Percentiles rank a stretch among this genome's conserved stretches.
Conservation (phyloP, 1,139 yeast species). For the Magnusiomyces ingens region DNA sequence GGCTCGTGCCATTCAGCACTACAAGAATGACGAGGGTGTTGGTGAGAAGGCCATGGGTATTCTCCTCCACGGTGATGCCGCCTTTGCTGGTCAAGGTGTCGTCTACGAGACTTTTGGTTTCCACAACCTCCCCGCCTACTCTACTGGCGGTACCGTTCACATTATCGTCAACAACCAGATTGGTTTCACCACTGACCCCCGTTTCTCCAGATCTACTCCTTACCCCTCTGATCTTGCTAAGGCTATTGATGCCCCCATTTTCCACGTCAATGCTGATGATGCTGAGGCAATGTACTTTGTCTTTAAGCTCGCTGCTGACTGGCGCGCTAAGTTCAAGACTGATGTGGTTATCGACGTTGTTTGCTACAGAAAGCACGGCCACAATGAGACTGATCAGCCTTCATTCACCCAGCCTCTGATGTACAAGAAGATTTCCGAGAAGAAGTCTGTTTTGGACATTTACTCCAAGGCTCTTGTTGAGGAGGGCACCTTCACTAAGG, state of each 20-base stretch:
- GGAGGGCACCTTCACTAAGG: conserved; percentile 84
- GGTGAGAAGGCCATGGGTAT: conserved; percentile 86
- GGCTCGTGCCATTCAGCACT: conserved; percentile 93
- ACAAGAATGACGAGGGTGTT: conserved; percentile 76
- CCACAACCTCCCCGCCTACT: conserved; percentile 84
- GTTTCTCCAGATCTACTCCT: conserved; percentile 95
- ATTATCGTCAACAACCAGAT: conserved; percentile 95
- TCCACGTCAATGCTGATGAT: conserved; percentile 98
- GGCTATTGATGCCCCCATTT: conserved; percentile 92
- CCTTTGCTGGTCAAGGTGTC: conserved; percentile 98
- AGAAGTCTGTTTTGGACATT: conserved; percentile 80
- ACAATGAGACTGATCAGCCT: conserved; percentile 99
- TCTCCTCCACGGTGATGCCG: conserved; percentile 97
- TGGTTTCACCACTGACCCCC: conserved; percentile 98
- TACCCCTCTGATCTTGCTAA: conserved; percentile 98
- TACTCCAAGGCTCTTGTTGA: conserved; percentile 71
- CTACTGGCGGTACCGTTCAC: conserved; percentile 98
- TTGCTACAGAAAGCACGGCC: conserved; percentile 98
- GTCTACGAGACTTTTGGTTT: conserved; percentile 98
- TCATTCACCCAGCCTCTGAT: conserved; percentile 96
- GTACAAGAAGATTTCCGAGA: conserved; percentile 86
- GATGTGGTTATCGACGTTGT: conserved; percentile 96
- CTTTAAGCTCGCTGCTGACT: conserved; percentile 95
- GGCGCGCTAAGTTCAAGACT: conserved; percentile 94
- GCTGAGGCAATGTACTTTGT: conserved; percentile 89